Base-by-base conservation (phyloP, 805 yeast species). In the Myxozyma melibiosi region DNA sequence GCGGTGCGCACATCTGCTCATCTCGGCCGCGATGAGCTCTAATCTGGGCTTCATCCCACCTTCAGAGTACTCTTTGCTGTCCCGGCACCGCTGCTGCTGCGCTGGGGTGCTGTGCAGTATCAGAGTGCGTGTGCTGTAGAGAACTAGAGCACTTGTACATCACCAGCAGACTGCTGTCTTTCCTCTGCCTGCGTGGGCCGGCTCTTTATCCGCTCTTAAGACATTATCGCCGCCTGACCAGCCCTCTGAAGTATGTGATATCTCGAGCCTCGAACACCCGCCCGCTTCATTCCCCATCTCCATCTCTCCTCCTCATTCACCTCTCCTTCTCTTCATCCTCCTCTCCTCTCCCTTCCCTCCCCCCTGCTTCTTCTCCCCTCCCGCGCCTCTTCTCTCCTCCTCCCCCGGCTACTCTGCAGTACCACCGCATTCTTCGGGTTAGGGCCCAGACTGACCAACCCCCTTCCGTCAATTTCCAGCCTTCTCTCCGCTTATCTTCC, bases 1-100 rank as follows among this genome's bases (percentile, higher is more conserved):
- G 50, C 50, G 25, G 46, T 42, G 46, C 46, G 50, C 47, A 25
- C 47, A 43, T 43, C 50, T n/a, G 40, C 42, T n/a, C 43, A 33
- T 34, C 53, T 11, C n/a, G 25, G 25, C 42, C 43, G 48, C 33
- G 55, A 42, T 51, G 49, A 37, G 43, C 38, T 22, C 31, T 18
- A 35, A 27, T 22, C 24, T 4, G 25, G 35, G 35, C 47, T 14
- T 13, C 27, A 13, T 13, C 39, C 6, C 8, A 35, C 16, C 16
- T 14, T 5, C 39, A 35, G 6, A 35, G 16, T 14, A 35, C 16
- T 35, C n/a, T n/a, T n/a, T n/a, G n/a, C n/a, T n/a, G n/a, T n/a
- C n/a, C n/a, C n/a, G n/a, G 8, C 39, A 35, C 20, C 20, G 16
- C n/a, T 13, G 13, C 39, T 35, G 39, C 39, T 35, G 39, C 16